Base-by-base conservation (phyloP, 2,329 filamentous ascomycete species). In the Periconia macrospinosa region DNA sequence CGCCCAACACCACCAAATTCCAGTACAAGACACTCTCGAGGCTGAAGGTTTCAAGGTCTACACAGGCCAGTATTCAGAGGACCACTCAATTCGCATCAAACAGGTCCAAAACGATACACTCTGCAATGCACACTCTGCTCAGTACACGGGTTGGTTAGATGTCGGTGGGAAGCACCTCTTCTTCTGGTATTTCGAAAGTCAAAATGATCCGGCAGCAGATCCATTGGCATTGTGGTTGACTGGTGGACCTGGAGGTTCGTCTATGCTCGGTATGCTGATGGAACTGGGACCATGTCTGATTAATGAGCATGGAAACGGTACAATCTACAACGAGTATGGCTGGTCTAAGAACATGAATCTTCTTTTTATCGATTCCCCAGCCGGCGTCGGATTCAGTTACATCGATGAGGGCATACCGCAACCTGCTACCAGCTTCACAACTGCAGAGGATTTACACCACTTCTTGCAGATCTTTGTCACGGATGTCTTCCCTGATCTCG, bases 391-490 rank as follows among this genome's bases (percentile, higher is more conserved):
- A 3, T 75, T 76, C 52, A 73, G 69, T 33, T 75, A 48, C 55
- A 35, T 74, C 1, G 73, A 76, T 47, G 63, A 73, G 48, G 72
- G 67, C 3, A 57, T 55, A 6, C 68, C 68, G 6, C 18, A 74
- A 1, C 72, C 76, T 2, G 61, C 56, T 2, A 70, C 70, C 6
- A 80, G 79, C 13, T 73, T 75, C 33, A 73, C 75, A 1, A 76
- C 75, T 13, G 78, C 78, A 1, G 68, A 73, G 43, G 80, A 82
- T 61, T 78, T 81, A 71, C 76, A 81, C 58, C 63, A 74, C 35
- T 82, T 81, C 55, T 65, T 82, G 47, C 78, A 80, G 56, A 65
- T 81, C 5, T 81, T 81, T 55, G 71, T 78, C 18, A 70, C 67
- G 14, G 70, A 78, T 15, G 72, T 79, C 0, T 81, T 81, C 49